These are phyloP conservation scores for Austroboletus niveus DNA, from an alignment of 1,284 basidiomycete genomes.

Conservation along the genomic window DNA sequence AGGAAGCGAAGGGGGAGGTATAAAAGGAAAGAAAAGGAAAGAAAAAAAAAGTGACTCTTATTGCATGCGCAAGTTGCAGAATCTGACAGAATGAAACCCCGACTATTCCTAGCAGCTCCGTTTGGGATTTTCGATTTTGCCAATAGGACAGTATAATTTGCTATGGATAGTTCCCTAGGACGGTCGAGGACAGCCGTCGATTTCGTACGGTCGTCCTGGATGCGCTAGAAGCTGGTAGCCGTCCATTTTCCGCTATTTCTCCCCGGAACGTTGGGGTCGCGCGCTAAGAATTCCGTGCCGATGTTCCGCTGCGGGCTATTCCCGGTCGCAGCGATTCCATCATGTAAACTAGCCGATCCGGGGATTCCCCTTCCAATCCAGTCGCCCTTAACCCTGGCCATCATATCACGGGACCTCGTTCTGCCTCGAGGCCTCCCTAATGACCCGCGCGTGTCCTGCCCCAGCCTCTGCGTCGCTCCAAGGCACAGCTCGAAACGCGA, in stretches of 20 bases:
- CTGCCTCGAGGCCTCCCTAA: slow-evolving; percentile 26
- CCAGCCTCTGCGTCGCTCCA: background rate
- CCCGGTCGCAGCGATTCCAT: background rate
- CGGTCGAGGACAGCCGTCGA: slow-evolving; percentile 18
- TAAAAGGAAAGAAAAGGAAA: slow-evolving; percentile 21
- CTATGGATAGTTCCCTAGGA: slow-evolving; percentile 1
- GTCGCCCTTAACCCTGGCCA: slow-evolving; percentile 19
- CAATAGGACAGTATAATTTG: slow-evolving; percentile 13
- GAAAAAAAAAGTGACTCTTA: slow-evolving; percentile 8
- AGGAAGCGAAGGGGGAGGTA: slow-evolving; percentile 13
- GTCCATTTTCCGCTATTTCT: slow-evolving; percentile 12
- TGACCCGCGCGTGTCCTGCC: too few species aligned
- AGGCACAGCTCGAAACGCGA: slow-evolving; percentile 7
- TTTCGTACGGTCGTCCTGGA: background rate
- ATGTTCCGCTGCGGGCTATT: slow-evolving; percentile 4
- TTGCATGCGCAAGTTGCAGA: slow-evolving; percentile 26
- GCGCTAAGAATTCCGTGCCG: slow-evolving; percentile 17
- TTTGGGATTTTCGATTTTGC: slow-evolving; percentile 13
- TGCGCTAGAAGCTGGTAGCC: slow-evolving; percentile 14
- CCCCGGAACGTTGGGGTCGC: slow-evolving; percentile 10
- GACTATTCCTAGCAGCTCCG: slow-evolving; percentile 29
- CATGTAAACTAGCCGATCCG: slow-evolving; percentile 18
- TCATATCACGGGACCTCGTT: slow-evolving; percentile 25
- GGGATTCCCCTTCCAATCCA: slow-evolving; percentile 12
- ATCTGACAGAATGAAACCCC: slow-evolving; percentile 33